Conservation (phyloP, 1,139 yeast genomes). For the Suhomyces bribrorum region DNA sequence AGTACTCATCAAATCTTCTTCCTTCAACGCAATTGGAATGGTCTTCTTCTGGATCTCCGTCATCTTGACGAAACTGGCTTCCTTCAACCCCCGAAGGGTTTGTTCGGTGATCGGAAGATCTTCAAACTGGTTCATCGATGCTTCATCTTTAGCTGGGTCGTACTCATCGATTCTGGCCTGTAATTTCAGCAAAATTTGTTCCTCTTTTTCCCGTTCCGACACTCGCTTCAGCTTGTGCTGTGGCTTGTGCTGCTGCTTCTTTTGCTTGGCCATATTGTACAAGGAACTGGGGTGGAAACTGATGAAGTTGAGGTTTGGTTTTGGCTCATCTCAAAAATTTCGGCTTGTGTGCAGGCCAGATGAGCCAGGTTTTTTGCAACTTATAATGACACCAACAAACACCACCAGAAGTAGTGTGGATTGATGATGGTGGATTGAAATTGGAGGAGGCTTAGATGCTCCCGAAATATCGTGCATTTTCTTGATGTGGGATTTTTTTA, state of each 20-base stretch:
- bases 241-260: conserved; percentile 19
- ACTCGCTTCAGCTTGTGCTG: conserved; percentile 23
- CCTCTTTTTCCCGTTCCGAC: conserved; percentile 38
- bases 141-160: conserved; percentile 42
- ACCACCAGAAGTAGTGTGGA: too few relatives aligned
- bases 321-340: conserved; percentile 12
- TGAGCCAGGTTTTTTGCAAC: not conserved
- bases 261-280: conserved; percentile 33
- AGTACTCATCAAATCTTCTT: conserved; percentile 84
- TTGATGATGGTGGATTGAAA: too few relatives aligned
- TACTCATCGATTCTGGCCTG: conserved; percentile 51
- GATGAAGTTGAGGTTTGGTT: not conserved
- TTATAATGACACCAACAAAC: too few relatives aligned
- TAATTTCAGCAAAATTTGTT: conserved; percentile 45
- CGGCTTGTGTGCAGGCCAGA: conserved; percentile 9
- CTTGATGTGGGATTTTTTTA: too few relatives aligned
- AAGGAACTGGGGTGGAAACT: too few relatives aligned
- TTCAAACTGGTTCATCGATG: conserved; percentile 42
- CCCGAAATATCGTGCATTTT: too few relatives aligned
- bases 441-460: too few relatives aligned
- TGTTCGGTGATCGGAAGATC: conserved; percentile 75
- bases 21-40: conserved; percentile 75
- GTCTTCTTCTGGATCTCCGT: conserved; percentile 87
- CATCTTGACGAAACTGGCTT: conserved; percentile 67
- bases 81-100: conserved; percentile 72